These are phyloP conservation scores for Diutina scorzettiae DNA, from an alignment of 1,139 yeast genomes.

Conservation along the genomic window DNA sequence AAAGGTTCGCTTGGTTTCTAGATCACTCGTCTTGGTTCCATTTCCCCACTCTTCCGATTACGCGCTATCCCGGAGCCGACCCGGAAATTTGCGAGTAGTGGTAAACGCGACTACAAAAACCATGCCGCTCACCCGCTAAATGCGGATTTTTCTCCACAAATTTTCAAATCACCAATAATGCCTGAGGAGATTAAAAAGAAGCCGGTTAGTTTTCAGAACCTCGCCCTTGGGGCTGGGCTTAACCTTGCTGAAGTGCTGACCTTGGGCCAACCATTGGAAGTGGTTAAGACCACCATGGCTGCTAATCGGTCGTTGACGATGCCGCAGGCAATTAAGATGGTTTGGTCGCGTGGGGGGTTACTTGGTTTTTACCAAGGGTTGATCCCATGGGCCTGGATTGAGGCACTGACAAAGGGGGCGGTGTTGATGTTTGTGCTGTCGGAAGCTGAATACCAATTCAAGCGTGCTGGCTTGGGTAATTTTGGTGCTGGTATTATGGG, in stretches of 20 bases:
- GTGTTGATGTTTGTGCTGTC: slow-evolving; percentile 88
- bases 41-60: too few relatives aligned
- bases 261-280: slow-evolving; percentile 94
- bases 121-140: too few relatives aligned
- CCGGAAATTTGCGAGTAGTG: too few relatives aligned
- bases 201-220: slow-evolving; percentile 80
- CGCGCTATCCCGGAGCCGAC: too few relatives aligned
- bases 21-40: too few relatives aligned
- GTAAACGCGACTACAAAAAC: too few relatives aligned
- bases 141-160: neutral
- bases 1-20: too few relatives aligned
- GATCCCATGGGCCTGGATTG: slow-evolving; percentile 99
- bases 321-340: slow-evolving; percentile 55
- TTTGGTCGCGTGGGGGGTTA: slow-evolving; percentile 90
- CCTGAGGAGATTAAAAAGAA: slow-evolving; percentile 44
- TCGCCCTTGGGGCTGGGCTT: slow-evolving; percentile 85
- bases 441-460: slow-evolving; percentile 77
- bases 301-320: slow-evolving; percentile 74
- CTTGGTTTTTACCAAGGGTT: slow-evolving; percentile 92
- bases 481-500: slow-evolving; percentile 88
- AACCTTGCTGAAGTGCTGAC: slow-evolving; percentile 90
- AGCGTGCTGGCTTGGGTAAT: slow-evolving; percentile 49
- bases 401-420: slow-evolving; percentile 98
- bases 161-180: neutral
- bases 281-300: slow-evolving; percentile 94